Base-by-base conservation (phyloP, 2,329 filamentous ascomycete genomes). In the Penicillium brasilianum region DNA sequence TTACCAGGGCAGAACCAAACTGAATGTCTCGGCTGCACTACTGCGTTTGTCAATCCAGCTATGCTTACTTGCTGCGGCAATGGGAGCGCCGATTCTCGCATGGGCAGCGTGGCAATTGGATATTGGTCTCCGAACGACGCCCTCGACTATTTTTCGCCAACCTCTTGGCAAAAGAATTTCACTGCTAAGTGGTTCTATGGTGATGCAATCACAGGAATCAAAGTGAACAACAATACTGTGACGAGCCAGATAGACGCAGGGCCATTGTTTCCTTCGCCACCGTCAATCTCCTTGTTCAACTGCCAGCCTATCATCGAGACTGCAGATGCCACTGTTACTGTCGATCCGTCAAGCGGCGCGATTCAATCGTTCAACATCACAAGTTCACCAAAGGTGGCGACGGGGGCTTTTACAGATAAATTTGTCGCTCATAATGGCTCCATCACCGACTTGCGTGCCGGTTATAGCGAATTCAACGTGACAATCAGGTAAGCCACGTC, bases 121-220 rank as follows among this genome's bases (percentile, higher is more conserved):
- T 66, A 64, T 22, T 67, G 65, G 65, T 65, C 65, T 25, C 6
- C 61, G 55, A 13, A 64, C 60, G n/a, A 39, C 20, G 5, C n/a
- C 59, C 18, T 48, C 18, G 16, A n/a, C 18, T 4, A 22, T 25
- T 66, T n/a, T 10, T 49, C 53, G 3, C 10, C 56, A 2, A 49
- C 54, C 2, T 3, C 43, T 0, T 67, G 63, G 63, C 55, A 64
- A 1, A 10, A 22, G 11, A 66, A 67, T 4, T 67, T 67, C 36
- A 64, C 65, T 0, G 44, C 41, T 2, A 67, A 67, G n/a, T 64
- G 61, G 54, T 14, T 67, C n/a, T 34, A 59, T 14, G 65, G 65
- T 0, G n/a, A 57, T 25, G 57, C 65, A 3, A 22, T 64, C 2
- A 53, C 65, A 1, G 61, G 55, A 0, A 61, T 65, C 22, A 39